Evolutionary conservation across 495 filamentous ascomycete species (phyloP).

Genomic region (Aspergillus haitiensis): DNA sequence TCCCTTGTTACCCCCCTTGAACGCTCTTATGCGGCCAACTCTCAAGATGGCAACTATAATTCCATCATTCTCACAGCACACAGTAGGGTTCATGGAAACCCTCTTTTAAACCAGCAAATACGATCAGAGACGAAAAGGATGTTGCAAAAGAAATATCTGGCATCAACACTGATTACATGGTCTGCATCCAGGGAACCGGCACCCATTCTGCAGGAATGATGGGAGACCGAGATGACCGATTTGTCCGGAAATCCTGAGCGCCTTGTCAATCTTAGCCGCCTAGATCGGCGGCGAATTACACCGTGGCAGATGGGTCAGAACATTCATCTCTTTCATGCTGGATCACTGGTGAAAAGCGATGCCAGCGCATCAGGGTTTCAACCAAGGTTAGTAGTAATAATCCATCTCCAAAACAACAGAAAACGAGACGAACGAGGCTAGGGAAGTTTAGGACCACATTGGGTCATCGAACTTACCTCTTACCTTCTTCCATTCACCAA

Average conservation of each 20-base stretch:
- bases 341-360: constrained; percentile 74
- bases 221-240: constrained; percentile 20
- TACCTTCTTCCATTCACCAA: constrained; percentile 19
- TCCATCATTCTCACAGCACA: constrained; percentile 18
- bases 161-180: constrained; percentile 8
- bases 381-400: constrained; percentile 21
- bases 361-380: constrained; percentile 82
- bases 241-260: constrained; percentile 25
- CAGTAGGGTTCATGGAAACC: constrained; percentile 31
- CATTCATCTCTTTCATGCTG: constrained; percentile 53
- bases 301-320: constrained; percentile 52
- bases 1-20: neutral
- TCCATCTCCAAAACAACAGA: constrained; percentile 24
- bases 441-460: constrained; percentile 24
- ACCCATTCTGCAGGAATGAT: constrained; percentile 20
- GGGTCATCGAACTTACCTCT: constrained; percentile 22
- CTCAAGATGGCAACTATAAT: constrained; percentile 1
- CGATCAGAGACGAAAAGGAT: constrained; percentile 11
- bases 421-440: constrained; percentile 29
- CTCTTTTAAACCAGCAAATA: constrained; percentile 7
- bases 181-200: constrained; percentile 14
- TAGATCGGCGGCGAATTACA: constrained; percentile 40
- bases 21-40: constrained; percentile 2
- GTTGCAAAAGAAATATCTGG: neutral
- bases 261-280: constrained; percentile 31